Evolutionary conservation across 208 protist genomes (phyloP).

Genomic region (Trypanosoma platydactyli): DNA sequence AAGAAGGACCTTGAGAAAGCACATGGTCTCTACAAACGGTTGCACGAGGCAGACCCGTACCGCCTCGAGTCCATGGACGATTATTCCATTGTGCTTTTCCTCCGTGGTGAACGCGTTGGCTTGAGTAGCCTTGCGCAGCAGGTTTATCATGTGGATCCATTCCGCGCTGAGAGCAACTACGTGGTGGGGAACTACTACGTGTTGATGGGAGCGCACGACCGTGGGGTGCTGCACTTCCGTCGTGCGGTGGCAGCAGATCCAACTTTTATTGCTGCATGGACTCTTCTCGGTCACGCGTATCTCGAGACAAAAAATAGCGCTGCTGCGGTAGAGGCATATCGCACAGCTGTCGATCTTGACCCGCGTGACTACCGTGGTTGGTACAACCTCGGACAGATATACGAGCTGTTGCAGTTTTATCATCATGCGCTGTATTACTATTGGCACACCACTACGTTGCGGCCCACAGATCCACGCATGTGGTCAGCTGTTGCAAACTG

Average conservation of each 20-base stretch:
- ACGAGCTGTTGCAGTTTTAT: conserved; percentile 95
- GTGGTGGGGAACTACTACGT: conserved; percentile 98
- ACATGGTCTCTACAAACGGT: conserved; percentile 85
- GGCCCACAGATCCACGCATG: conserved; percentile 96
- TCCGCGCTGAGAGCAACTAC: conserved; percentile 96
- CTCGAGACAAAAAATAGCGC: conserved; percentile 95
- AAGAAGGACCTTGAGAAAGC: conserved; percentile 77
- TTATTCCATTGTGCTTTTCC: conserved; percentile 98
- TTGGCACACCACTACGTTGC: conserved; percentile 89
- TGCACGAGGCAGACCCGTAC: conserved; percentile 85
- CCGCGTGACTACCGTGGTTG: conserved; percentile 94
- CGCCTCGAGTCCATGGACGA: conserved; percentile 92
- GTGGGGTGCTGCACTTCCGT: conserved; percentile 95
- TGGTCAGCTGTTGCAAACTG: conserved; percentile 83
- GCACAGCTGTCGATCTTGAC: conserved; percentile 93
- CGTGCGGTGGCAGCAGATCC: conserved; percentile 87
- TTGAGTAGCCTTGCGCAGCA: conserved; percentile 92
- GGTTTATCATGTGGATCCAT: conserved; percentile 92
- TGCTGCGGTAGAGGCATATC: conserved; percentile 95
- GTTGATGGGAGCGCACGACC: conserved; percentile 93
- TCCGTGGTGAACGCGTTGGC: conserved; percentile 82
- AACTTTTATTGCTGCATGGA: conserved; percentile 94
- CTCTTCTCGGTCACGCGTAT: conserved; percentile 97
- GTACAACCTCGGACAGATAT: conserved; percentile 98
- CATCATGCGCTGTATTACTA: conserved; percentile 97